phyloP scores from a whole-genome alignment of 2,329 filamentous ascomycete species.

The Blastomyces percursus region DNA sequence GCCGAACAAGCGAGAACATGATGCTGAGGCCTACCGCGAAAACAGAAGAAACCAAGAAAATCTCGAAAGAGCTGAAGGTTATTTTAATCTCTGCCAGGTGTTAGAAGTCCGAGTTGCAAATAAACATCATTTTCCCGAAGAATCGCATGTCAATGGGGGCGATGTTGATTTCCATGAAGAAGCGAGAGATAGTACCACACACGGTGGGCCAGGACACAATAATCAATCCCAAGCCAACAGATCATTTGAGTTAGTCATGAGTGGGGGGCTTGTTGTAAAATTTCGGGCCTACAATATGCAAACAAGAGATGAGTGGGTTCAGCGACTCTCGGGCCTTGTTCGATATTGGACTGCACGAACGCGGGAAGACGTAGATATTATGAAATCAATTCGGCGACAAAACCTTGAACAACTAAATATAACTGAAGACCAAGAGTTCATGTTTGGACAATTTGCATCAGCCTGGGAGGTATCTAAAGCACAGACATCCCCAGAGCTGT shows the following conservation, averaged over 20 bases:
- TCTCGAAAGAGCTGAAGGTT: conserved; percentile 49
- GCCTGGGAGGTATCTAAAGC: conserved; percentile 59
- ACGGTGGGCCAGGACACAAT: neutral
- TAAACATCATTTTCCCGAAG: conserved; percentile 42
- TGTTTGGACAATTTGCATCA: conserved; percentile 53
- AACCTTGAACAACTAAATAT: conserved; percentile 52
- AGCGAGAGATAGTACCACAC: conserved; percentile 29
- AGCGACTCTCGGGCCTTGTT: conserved; percentile 44
- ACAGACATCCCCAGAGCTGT: conserved; percentile 52
- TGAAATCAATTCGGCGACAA: conserved; percentile 45
- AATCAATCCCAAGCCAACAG: conserved; percentile 24
- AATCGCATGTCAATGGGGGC: conserved; percentile 42
- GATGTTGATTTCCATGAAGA: conserved; percentile 47
- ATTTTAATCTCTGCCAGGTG: conserved; percentile 51
- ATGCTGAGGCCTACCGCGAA: conserved; percentile 50
- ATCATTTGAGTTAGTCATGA: conserved; percentile 51
- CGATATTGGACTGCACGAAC: conserved; percentile 53
- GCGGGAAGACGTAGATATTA: conserved; percentile 45
- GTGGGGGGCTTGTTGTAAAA: conserved; percentile 51
- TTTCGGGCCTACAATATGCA: conserved; percentile 48
- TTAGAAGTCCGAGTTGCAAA: conserved; percentile 46
- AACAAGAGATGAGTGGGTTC: conserved; percentile 53
- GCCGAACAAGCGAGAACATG: conserved; percentile 39
- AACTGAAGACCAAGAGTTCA: conserved; percentile 54
- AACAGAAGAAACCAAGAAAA: conserved; percentile 48